A percentile compares a stretch with the other conserved stretches of the same genome.
Evolutionary conservation across 2,329 filamentous ascomycete species (phyloP).

Genomic region (Exserohilum turcica): DNA sequence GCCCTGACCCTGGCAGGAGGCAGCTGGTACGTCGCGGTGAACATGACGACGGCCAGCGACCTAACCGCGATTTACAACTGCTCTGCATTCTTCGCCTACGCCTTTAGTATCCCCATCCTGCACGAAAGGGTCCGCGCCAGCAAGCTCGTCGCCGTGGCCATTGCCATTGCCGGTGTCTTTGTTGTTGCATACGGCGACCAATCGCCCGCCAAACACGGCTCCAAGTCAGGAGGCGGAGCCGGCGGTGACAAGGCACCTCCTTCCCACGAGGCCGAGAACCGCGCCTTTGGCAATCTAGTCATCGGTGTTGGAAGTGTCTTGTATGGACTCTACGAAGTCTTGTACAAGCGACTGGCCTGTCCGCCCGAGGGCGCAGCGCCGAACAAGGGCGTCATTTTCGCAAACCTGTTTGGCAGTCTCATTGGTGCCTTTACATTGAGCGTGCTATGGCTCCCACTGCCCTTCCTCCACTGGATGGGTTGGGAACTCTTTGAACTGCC

Average conservation of each 20-base stretch:
- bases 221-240: conserved; percentile 60
- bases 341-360: conserved; percentile 93
- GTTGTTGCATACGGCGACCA: conserved; percentile 92
- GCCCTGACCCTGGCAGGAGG: conserved; percentile 88
- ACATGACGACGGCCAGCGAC: conserved; percentile 89
- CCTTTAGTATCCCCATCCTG: conserved; percentile 88
- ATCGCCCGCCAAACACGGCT: conserved; percentile 59
- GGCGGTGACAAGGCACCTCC: conserved; percentile 55
- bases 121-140: conserved; percentile 81
- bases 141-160: conserved; percentile 83
- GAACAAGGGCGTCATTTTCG: conserved; percentile 91
- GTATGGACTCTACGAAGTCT: conserved; percentile 95
- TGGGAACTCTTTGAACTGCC: conserved; percentile 85
- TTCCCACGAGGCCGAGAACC: conserved; percentile 64
- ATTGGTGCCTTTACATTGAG: conserved; percentile 85
- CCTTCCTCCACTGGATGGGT: conserved; percentile 77
- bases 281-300: conserved; percentile 84
- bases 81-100: conserved; percentile 97
- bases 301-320: conserved; percentile 90
- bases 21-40: conserved; percentile 95
- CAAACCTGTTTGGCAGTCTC: conserved; percentile 86
- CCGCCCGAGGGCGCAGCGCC: conserved; percentile 86
- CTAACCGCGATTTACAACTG: conserved; percentile 99
- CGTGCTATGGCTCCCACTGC: conserved; percentile 91
- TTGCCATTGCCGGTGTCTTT: conserved; percentile 88